A percentile compares a stretch with the other conserved stretches of the same genome.
These are phyloP conservation scores for Leccinum rimulosum DNA, from an alignment of 768 basidiomycete species.

Conservation along the genomic window DNA sequence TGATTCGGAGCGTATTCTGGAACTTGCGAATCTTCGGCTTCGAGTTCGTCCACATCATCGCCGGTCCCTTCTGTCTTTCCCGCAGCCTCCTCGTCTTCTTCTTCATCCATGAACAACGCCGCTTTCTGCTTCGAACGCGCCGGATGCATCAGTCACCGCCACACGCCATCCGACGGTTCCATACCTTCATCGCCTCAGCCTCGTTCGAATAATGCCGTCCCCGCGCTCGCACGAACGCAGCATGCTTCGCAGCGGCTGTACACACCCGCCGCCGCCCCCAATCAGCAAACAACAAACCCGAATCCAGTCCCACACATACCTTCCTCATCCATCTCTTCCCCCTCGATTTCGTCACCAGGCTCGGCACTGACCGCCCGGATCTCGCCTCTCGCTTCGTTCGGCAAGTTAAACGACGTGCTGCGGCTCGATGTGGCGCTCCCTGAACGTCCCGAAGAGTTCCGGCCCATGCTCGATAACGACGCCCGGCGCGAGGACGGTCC, in stretches of 20 bases:
- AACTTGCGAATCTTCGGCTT: conserved; percentile 1
- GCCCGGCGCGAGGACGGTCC: conserved; percentile 72
- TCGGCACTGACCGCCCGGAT: conserved; percentile 46
- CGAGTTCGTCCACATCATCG: conserved; percentile 13
- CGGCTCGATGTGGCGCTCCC: conserved; percentile 67
- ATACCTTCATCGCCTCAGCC: conserved; percentile 89
- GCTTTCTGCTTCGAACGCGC: conserved; percentile 49
- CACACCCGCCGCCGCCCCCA: background rate
- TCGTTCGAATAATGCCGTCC: conserved; percentile 89
- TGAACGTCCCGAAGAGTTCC: conserved; percentile 53
- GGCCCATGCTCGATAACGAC: conserved; percentile 65
- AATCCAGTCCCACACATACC: conserved; percentile 38
- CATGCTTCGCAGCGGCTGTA: conserved; percentile 77
- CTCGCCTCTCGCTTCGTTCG: conserved; percentile 61
- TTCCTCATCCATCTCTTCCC: conserved; percentile 89
- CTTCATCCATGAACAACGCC: conserved; percentile 60
- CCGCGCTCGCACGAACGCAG: conserved; percentile 75
- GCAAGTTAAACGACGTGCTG: conserved; percentile 82
- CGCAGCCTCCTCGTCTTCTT: conserved; percentile 37
- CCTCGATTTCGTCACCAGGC: conserved; percentile 56
- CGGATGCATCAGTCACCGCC: background rate
- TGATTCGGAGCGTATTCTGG: background rate
- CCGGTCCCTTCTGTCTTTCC: background rate
- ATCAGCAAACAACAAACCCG: background rate
- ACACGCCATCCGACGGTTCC: conserved; percentile 1